These are phyloP conservation scores for Arthrinium puccinioides DNA, from an alignment of 2,329 filamentous ascomycete genomes.

Conservation along the genomic window DNA sequence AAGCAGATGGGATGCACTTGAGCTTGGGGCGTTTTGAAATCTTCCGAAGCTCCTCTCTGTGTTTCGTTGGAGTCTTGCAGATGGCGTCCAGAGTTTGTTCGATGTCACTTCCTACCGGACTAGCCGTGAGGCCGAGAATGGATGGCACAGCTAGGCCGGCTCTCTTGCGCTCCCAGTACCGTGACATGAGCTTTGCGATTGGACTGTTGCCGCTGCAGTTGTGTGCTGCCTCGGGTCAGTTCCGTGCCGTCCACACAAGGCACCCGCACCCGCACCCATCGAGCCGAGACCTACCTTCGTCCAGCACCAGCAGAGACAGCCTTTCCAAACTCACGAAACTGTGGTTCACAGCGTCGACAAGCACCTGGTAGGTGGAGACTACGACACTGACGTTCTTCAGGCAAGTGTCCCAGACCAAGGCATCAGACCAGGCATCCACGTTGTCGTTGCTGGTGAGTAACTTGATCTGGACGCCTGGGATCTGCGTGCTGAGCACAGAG, in stretches of 20 bases:
- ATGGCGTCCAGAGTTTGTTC: constrained; percentile 64
- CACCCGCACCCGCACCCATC: too few species aligned
- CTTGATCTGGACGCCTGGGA: constrained; percentile 51
- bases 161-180: constrained; percentile 51
- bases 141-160: constrained; percentile 42
- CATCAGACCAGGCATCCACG: constrained; percentile 65
- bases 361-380: constrained; percentile 68
- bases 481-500: constrained; percentile 50
- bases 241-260: constrained; percentile 7
- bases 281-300: constrained; percentile 57
- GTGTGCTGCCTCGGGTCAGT: constrained; percentile 49
- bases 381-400: constrained; percentile 62
- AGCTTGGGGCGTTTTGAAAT: constrained; percentile 62
- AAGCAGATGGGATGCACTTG: constrained; percentile 23
- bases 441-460: constrained; percentile 62
- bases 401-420: constrained; percentile 58
- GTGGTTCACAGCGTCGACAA: constrained; percentile 67
- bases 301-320: constrained; percentile 68
- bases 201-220: constrained; percentile 60
- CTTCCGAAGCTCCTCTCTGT: constrained; percentile 62
- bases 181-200: constrained; percentile 63
- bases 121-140: constrained; percentile 76
- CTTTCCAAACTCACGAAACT: constrained; percentile 61
- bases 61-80: constrained; percentile 59
- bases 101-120: constrained; percentile 62